Percentiles rank a stretch among this genome's conserved stretches.
Conservation (phyloP, 129 eudicot genomes). For the Chrysanthemum makinoi region DNA sequence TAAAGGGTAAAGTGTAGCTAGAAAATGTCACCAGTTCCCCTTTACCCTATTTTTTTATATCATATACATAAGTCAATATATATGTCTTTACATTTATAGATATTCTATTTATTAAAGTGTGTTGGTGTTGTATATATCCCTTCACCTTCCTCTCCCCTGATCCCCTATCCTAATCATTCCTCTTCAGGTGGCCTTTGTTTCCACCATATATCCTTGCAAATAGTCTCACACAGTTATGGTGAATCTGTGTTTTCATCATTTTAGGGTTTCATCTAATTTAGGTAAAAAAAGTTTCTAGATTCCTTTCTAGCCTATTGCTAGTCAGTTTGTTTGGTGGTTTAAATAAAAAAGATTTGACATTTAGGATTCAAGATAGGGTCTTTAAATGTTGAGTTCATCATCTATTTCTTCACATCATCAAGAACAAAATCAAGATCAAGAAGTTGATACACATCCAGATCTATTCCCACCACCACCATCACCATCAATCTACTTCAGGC, state of each 20-base stretch:
- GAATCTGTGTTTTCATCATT: conserved; percentile 6
- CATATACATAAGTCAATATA: not conserved
- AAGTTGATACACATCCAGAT: conserved; percentile 32
- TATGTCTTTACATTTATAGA: not conserved
- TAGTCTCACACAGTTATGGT: conserved; percentile 25
- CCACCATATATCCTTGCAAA: conserved; percentile 8
- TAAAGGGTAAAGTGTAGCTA: conserved; percentile 5
- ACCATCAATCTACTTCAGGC: conserved; percentile 61
- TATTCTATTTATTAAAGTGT: not conserved
- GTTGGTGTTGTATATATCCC: conserved; percentile 21
- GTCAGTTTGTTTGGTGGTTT: too few species aligned
- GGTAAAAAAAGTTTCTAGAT: not conserved
- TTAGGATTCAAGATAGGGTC: not conserved
- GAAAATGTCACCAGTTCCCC: not conserved
- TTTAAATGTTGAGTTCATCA: conserved; percentile 39
- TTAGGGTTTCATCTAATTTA: conserved; percentile 27
- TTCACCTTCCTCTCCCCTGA: conserved; percentile 8
- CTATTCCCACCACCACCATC: conserved; percentile 31
- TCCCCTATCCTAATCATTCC: conserved; percentile 10
- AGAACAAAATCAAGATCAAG: conserved; percentile 7
- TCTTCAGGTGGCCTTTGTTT: conserved; percentile 18
- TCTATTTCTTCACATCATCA: conserved; percentile 26
- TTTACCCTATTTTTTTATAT: not conserved
- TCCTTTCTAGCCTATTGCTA: not conserved
- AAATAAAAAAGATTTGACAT: too few species aligned